Evolutionary conservation across 2,329 filamentous ascomycete species (phyloP), one percentile per base, ranked within the genome.

Genomic region (Bipolaris sorokiniana): DNA sequence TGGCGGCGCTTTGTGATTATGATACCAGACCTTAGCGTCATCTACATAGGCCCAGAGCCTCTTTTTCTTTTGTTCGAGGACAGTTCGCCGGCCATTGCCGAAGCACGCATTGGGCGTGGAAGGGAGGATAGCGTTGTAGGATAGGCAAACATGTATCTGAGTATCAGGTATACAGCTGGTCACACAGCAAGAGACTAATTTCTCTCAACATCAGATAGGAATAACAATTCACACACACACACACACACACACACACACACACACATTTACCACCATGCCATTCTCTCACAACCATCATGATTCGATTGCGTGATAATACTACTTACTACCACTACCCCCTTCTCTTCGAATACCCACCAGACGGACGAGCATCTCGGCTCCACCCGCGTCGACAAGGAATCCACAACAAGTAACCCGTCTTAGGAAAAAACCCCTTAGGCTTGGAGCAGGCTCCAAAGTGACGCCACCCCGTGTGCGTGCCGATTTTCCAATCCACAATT

Each of bases 11-110:
- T 65, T 59, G 59, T 52, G 58, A 66, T 62, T 66, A 70, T 74
- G 73, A 76, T 76, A 76, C 73, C 73, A 76, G 72, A 75, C 73
- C 63, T 62, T 58, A 58, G 65, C 63, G 72, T 75, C 71, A 74
- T 65, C 64, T 64, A 70, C 62, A 70, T 47, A 63, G 68, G 69
- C 70, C 60, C 58, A 40, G 51, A 50, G 65, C 67, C 63, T 63
- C 23, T 61, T 62, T 68, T 64, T 58, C 5, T 41, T 23, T 34
- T 57, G n/a, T 58, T 48, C 42, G 41, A 45, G 38, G 54, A 51
- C n/a, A 55, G 42, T 18, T n/a, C 41, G 20, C 31, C n/a, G 40
- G 16, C 33, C 38, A 44, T 45, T 41, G 51, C 51, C 20, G 46
- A 44, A 48, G 51, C 26, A 44, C n/a, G 41, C 37, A 53, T 34